Base-by-base conservation (phyloP, 108 stramenopile species). In the Conticribra weissflogii region DNA sequence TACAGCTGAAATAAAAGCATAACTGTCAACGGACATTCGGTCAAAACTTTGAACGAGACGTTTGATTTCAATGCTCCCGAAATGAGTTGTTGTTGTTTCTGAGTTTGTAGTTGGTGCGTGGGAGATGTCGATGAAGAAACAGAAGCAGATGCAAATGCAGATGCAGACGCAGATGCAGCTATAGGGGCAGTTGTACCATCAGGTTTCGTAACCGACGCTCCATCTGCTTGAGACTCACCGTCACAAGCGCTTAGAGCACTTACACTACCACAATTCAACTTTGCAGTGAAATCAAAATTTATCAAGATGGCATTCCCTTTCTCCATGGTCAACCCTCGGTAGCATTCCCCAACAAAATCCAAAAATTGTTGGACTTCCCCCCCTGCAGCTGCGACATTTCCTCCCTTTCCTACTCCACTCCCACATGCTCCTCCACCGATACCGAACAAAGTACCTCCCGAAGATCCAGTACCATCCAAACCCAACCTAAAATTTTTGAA, bases 1-100 rank as follows among this genome's bases (percentile, higher is more conserved):
- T 95, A 97, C 30, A 97, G 78, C 62, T 96, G 95, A 61, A 98
- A 96, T 59, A 97, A 82, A 5, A 97, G 78, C 90, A 96, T 97
- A 53, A 95, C 90, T 55, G 89, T 87, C 52, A 97, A 73, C 5
- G 96, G 96, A 61, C 92, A 89, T 81, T 98, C 98, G 5, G 91
- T 88, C 57, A 98, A 54, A 0, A 97, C 92, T 34, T 91, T 82
- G 68, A 90, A 92, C 8, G 96, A 96, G 15, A 78, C 50, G 24
- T 72, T 82, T 2, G 94, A 85, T 54, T 72, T 59, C 2, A 85
- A 67, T n/a, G n/a, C n/a, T n/a, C n/a, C n/a, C 17, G 72, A 45
- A n/a, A 36, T 54, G 62, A 25, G 22, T 21, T n/a, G 54, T 24
- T 56, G 54, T 29, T 17, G 16, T 57, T 54, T 5, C 28, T 31